These are phyloP conservation scores for Earliella scabrosa DNA, from an alignment of 1,284 basidiomycete species.

Conservation along the genomic window DNA sequence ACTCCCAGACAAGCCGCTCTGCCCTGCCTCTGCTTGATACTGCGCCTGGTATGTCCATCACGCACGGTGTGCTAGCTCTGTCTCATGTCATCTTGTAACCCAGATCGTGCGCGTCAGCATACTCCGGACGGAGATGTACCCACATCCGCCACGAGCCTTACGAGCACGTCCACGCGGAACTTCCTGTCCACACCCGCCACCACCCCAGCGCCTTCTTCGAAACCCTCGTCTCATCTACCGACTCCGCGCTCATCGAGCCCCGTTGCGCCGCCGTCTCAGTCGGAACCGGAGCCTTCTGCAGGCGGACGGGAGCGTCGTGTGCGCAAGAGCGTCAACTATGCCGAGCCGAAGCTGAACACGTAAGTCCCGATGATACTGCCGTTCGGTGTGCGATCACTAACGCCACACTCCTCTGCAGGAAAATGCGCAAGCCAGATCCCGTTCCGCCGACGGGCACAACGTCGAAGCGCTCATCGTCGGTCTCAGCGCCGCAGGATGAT, in stretches of 20 bases:
- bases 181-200: slow-evolving; percentile 47
- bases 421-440: slow-evolving; percentile 88
- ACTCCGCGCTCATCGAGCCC: slow-evolving; percentile 57
- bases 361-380: slow-evolving; percentile 44
- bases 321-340: slow-evolving; percentile 85
- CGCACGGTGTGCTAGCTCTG: not conserved
- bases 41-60: slow-evolving; percentile 31
- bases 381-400: slow-evolving; percentile 6
- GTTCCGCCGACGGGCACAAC: slow-evolving; percentile 39
- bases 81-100: slow-evolving; percentile 16
- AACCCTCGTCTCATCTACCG: slow-evolving; percentile 39
- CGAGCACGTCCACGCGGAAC: slow-evolving; percentile 40
- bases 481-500: slow-evolving; percentile 18
- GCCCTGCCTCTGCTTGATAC: slow-evolving; percentile 43
- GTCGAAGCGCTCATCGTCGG: slow-evolving; percentile 34
- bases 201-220: slow-evolving; percentile 39
- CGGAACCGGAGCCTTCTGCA: slow-evolving; percentile 40
- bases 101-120: slow-evolving; percentile 45
- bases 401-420: slow-evolving; percentile 47
- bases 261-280: slow-evolving; percentile 39
- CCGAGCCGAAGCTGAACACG: slow-evolving; percentile 91
- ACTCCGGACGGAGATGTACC: slow-evolving; percentile 43
- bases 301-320: slow-evolving; percentile 68
- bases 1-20: slow-evolving; percentile 47
- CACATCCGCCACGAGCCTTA: slow-evolving; percentile 37